phyloP scores from a whole-genome alignment of 139 green algal genomes.

The Closterium sp. region DNA sequence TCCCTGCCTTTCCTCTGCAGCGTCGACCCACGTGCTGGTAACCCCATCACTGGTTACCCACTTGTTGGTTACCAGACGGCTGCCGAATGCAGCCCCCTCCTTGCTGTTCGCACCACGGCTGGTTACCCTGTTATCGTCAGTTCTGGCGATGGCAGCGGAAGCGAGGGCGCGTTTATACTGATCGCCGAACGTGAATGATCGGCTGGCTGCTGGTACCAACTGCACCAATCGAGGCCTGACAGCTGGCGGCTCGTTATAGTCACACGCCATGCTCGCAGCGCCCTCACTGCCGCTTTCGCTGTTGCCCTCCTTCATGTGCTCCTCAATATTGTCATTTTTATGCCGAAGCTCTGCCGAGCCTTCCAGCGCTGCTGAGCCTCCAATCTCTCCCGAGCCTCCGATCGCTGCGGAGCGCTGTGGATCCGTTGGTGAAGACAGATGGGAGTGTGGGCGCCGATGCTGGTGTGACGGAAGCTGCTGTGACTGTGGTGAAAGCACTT shows the following conservation, averaged over 20 bases:
- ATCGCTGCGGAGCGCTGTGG: not conserved
- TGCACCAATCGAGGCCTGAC: not conserved
- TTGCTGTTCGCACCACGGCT: not conserved
- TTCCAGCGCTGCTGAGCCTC: not conserved
- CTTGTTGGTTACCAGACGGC: not conserved
- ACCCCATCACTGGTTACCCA: not conserved
- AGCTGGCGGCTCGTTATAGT: not conserved
- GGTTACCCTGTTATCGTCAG: not conserved
- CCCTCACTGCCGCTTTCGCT: not conserved
- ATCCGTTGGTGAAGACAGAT: not conserved
- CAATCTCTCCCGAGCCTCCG: not conserved
- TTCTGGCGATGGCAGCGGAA: not conserved
- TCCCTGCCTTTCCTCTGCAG: too few species aligned
- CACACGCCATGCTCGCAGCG: not conserved
- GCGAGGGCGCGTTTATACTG: not conserved
- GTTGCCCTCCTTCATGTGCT: not conserved
- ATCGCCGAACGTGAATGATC: not conserved
- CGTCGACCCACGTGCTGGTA: not conserved
- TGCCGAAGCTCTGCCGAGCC: not conserved
- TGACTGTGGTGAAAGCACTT: not conserved
- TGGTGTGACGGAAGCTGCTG: not conserved
- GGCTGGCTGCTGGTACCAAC: not conserved
- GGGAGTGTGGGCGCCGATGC: not conserved
- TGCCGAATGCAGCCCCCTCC: not conserved
- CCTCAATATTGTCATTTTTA: not conserved